A percentile compares a stretch with the other conserved stretches of the same genome.
These are phyloP conservation scores for Phytopythium mirpurense DNA, from an alignment of 352 stramenopile genomes.

Conservation along the genomic window DNA sequence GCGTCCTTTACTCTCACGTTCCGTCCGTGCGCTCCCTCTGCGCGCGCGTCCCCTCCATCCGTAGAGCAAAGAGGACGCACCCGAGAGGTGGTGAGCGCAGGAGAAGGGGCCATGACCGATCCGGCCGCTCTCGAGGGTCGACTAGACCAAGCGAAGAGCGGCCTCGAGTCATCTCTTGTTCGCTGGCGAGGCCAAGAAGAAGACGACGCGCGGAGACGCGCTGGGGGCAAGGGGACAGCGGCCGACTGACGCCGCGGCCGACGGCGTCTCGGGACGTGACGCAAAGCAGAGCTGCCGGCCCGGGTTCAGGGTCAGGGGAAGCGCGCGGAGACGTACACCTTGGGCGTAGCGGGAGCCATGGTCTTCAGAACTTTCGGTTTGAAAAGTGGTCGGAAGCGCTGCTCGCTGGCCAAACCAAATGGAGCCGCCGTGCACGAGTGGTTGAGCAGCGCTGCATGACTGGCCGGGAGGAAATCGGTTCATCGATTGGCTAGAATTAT, in stretches of 20 bases:
- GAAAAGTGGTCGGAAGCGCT: conserved; percentile 64
- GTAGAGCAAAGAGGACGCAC: not conserved
- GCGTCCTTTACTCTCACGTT: conserved; percentile 82
- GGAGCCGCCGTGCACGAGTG: not conserved
- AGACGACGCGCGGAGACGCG: not conserved
- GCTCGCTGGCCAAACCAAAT: too few relatives aligned
- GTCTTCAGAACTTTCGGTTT: conserved; percentile 81
- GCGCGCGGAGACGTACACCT: conserved; percentile 64
- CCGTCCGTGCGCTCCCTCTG: conserved; percentile 40
- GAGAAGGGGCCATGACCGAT: conserved; percentile 44
- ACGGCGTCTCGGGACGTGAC: too few relatives aligned
- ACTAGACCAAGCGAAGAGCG: not conserved
- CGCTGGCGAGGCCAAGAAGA: conserved; percentile 5
- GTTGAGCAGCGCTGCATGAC: not conserved
- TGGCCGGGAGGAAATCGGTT: conserved; percentile 25
- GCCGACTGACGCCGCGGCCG: too few relatives aligned
- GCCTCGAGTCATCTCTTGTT: conserved; percentile 5
- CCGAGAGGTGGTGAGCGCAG: conserved; percentile 18
- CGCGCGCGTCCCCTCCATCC: not conserved
- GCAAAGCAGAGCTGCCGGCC: not conserved
- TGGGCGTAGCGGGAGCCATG: conserved; percentile 72
- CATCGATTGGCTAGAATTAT: conserved; percentile 27
- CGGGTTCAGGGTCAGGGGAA: conserved; percentile 1
- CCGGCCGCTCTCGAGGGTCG: not conserved
- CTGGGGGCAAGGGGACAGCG: not conserved